A percentile compares a stretch with the other conserved stretches of the same genome.
Evolutionary conservation across 768 basidiomycete genomes (phyloP).

Genomic region (Calocybe indica): DNA sequence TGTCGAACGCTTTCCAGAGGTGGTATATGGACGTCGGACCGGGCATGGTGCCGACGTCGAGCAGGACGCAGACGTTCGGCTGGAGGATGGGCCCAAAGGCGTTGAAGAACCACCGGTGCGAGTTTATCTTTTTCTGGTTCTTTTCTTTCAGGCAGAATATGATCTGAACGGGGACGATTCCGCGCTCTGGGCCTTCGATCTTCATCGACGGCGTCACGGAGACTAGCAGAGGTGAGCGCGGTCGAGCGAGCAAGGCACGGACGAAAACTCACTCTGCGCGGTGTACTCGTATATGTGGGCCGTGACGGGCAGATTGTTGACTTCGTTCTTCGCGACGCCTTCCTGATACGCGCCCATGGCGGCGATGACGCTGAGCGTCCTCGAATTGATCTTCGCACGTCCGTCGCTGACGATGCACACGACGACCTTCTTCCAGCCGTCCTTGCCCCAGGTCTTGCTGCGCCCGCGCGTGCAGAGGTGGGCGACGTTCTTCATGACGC

Average conservation of each 20-base stretch:
- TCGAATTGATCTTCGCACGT: slow-evolving; percentile 75
- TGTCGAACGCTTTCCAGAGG: slow-evolving; percentile 92
- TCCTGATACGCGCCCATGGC: slow-evolving; percentile 96
- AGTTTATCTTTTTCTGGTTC: slow-evolving; percentile 96
- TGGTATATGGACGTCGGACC: slow-evolving; percentile 88
- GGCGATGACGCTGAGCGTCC: slow-evolving; percentile 82
- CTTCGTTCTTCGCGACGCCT: slow-evolving; percentile 80
- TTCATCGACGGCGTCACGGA: slow-evolving; percentile 78
- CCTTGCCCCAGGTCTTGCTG: slow-evolving; percentile 94
- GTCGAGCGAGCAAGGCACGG: not conserved
- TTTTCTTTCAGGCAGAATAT: slow-evolving; percentile 91
- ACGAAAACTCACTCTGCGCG: slow-evolving; percentile 62
- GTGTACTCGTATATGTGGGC: slow-evolving; percentile 96
- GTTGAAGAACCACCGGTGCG: slow-evolving; percentile 94
- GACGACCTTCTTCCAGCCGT: slow-evolving; percentile 98
- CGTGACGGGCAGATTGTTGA: slow-evolving; percentile 77
- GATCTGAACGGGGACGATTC: slow-evolving; percentile 84
- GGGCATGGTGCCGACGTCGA: slow-evolving; percentile 81
- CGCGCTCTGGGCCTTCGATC: slow-evolving; percentile 73
- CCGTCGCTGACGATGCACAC: slow-evolving; percentile 91
- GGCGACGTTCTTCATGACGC: slow-evolving; percentile 90
- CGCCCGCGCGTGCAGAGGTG: slow-evolving; percentile 83
- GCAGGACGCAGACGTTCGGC: slow-evolving; percentile 87
- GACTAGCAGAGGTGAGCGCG: slow-evolving; percentile 36
- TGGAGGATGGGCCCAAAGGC: slow-evolving; percentile 78